A percentile compares a stretch with the other conserved stretches of the same genome.
Evolutionary conservation across 148 eudicot genomes (phyloP).

Genomic region (Rhododendron kiyosumense): DNA sequence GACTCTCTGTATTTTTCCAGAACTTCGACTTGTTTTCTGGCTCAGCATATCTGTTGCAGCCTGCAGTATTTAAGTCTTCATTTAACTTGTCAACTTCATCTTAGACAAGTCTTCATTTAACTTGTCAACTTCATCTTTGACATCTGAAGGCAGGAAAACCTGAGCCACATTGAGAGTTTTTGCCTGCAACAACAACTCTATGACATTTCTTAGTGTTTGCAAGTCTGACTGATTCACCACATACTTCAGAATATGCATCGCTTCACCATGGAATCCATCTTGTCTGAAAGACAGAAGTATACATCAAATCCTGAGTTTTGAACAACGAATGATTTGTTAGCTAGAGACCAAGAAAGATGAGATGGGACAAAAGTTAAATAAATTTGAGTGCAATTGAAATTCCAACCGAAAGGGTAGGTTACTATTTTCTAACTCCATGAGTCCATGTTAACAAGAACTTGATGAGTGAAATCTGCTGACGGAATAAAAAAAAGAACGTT

Average conservation of each 20-base stretch:
- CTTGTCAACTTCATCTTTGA: constrained; percentile 34
- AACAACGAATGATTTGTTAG: constrained; percentile 4
- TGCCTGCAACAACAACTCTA: constrained; percentile 64
- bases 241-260: constrained; percentile 62
- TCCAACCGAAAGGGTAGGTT: not conserved
- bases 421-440: not conserved
- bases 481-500: too few relatives aligned
- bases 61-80: constrained; percentile 44
- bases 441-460: not conserved
- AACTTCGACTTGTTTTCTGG: constrained; percentile 63
- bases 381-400: not conserved
- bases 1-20: constrained; percentile 56
- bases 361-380: not conserved
- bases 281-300: constrained; percentile 78
- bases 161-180: constrained; percentile 51
- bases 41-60: constrained; percentile 52
- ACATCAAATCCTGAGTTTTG: constrained; percentile 61
- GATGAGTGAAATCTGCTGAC: too few relatives aligned
- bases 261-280: constrained; percentile 64
- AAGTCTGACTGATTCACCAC: constrained; percentile 90
- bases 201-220: constrained; percentile 74
- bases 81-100: constrained; percentile 39
- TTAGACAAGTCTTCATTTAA: constrained; percentile 34
- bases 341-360: not conserved
- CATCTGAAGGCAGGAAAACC: constrained; percentile 46